These are phyloP conservation scores for Hibiscus mutabilis DNA, from an alignment of 345 rosid genomes.

Conservation along the genomic window DNA sequence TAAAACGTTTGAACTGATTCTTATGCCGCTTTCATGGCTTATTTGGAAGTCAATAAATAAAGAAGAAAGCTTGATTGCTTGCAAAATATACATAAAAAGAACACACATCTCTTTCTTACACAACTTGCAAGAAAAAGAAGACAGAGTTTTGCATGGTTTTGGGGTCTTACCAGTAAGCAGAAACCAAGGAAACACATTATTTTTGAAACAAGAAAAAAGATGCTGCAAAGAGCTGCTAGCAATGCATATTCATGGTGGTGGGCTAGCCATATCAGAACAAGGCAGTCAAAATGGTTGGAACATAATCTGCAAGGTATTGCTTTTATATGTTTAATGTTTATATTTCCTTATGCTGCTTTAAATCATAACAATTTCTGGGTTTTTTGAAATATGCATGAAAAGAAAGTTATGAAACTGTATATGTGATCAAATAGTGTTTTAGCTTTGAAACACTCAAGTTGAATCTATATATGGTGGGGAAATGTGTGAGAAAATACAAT, in stretches of 20 bases:
- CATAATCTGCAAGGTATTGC: constrained; percentile 80
- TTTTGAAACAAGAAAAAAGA: constrained; percentile 8
- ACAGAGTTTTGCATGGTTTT: not conserved
- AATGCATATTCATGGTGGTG: constrained; percentile 99
- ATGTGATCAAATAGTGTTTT: too few relatives aligned
- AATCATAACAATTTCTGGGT: not conserved
- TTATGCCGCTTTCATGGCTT: not conserved
- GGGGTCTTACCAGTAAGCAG: not conserved
- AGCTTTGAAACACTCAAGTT: too few relatives aligned
- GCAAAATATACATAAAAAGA: constrained; percentile 17
- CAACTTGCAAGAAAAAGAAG: constrained; percentile 13
- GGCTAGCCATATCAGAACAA: constrained; percentile 97
- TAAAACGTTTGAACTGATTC: not conserved
- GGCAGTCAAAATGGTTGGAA: constrained; percentile 97
- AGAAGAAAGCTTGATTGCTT: not conserved
- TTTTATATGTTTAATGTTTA: not conserved
- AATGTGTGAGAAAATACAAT: not conserved
- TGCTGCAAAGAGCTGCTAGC: constrained; percentile 91
- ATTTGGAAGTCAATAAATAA: not conserved
- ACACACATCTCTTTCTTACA: too few relatives aligned
- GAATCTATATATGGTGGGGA: not conserved
- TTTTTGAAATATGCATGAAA: not conserved
- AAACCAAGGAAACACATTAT: not conserved
- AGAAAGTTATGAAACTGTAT: too few relatives aligned
- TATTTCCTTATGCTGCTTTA: too few relatives aligned